Percentiles rank a stretch among this genome's conserved stretches.
phyloP scores from a whole-genome alignment of 768 basidiomycete genomes.

The Infundibulicybe gibba region DNA sequence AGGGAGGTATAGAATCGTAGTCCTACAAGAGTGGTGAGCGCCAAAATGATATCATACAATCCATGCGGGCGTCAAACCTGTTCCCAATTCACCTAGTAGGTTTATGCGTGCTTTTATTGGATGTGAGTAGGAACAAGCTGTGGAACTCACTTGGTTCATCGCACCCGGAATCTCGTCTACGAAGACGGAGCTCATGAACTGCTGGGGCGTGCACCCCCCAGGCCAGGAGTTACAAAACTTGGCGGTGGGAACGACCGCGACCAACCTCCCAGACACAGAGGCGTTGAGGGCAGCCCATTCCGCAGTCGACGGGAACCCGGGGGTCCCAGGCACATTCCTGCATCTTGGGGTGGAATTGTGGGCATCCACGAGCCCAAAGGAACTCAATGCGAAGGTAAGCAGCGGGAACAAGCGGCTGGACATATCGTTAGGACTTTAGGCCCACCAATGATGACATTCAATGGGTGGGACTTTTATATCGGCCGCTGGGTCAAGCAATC shows the following conservation, averaged over 20 bases:
- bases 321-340: conserved; percentile 16
- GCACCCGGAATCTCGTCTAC: conserved; percentile 14
- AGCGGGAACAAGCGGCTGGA: too few relatives aligned
- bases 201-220: conserved; percentile 6
- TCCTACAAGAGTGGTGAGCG: conserved; percentile 10
- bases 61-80: conserved; percentile 4
- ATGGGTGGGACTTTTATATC: too few relatives aligned
- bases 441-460: too few relatives aligned
- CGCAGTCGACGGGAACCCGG: conserved; percentile 12
- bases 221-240: conserved; percentile 13
- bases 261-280: conserved; percentile 16
- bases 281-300: conserved; percentile 17
- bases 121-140: too few relatives aligned
- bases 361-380: too few relatives aligned
- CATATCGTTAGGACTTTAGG: too few relatives aligned
- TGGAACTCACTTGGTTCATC: conserved; percentile 12
- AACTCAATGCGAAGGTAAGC: too few relatives aligned
- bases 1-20: conserved; percentile 18
- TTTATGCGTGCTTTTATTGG: not conserved
- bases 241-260: conserved; percentile 16
- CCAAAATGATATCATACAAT: not conserved
- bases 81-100: conserved; percentile 10
- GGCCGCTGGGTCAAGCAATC: too few relatives aligned
- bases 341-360: conserved; percentile 4
- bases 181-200: conserved; percentile 10